phyloP scores from a whole-genome alignment of 2,329 filamentous ascomycete genomes.

The Helminthosporium solani region DNA sequence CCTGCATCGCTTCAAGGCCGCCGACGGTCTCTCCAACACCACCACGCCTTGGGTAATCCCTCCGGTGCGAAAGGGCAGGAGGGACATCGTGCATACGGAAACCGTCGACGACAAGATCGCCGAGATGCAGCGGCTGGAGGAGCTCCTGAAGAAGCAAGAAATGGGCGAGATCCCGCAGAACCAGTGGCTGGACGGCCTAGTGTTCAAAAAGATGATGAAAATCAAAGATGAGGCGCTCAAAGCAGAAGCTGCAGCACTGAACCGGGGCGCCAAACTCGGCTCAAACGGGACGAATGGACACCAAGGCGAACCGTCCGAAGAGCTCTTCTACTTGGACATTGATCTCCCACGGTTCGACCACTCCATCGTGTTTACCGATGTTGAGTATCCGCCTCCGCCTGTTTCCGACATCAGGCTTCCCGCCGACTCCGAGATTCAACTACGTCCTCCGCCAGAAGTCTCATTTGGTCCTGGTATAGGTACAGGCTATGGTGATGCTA shows the following conservation, averaged over 20 bases:
- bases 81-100: conserved; percentile 50
- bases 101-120: conserved; percentile 67
- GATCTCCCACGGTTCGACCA: conserved; percentile 96
- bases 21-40: conserved; percentile 80
- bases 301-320: conserved; percentile 46
- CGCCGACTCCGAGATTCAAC: conserved; percentile 62
- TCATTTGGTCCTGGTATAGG: conserved; percentile 85
- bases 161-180: conserved; percentile 93
- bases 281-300: conserved; percentile 8
- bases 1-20: conserved; percentile 76
- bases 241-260: conserved; percentile 42
- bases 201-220: conserved; percentile 87
- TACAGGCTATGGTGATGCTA: conserved; percentile 53
- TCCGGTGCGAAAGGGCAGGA: conserved; percentile 54
- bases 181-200: conserved; percentile 93
- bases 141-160: conserved; percentile 93
- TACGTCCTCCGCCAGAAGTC: conserved; percentile 83
- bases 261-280: conserved; percentile 19
- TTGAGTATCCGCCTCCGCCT: conserved; percentile 84
- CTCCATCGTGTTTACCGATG: conserved; percentile 89
- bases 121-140: conserved; percentile 86
- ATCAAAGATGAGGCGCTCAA: conserved; percentile 45
- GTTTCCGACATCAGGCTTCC: conserved; percentile 72
- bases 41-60: conserved; percentile 71
- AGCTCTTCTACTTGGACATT: conserved; percentile 79